These are phyloP conservation scores for Leishmania mexicana DNA, from an alignment of 208 protist species.

Conservation along the genomic window DNA sequence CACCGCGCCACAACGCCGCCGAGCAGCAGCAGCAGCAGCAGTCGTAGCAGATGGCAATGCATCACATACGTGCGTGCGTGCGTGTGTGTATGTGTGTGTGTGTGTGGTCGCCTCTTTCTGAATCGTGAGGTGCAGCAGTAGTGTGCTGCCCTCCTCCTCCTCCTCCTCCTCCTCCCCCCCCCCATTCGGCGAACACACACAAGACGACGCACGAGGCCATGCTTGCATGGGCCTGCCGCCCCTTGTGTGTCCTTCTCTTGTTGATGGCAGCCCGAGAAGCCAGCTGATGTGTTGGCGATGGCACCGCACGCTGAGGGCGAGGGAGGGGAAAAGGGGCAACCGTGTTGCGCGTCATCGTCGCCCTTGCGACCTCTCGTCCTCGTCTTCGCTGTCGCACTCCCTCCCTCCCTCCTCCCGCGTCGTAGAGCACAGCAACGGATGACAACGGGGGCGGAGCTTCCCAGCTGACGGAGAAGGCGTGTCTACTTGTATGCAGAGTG, in stretches of 20 bases:
- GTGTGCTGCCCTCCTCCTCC: too few relatives aligned
- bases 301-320: background rate
- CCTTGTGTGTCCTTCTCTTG: background rate
- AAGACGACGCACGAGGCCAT: background rate
- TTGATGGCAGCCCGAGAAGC: background rate
- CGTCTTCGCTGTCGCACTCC: background rate
- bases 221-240: background rate
- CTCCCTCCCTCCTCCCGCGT: too few relatives aligned
- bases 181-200: too few relatives aligned
- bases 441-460: too few relatives aligned
- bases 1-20: conserved; percentile 82
- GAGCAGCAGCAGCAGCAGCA: conserved; percentile 41
- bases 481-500: too few relatives aligned
- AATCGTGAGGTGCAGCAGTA: too few relatives aligned
- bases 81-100: background rate
- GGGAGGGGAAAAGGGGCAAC: background rate
- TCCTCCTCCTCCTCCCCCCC: too few relatives aligned
- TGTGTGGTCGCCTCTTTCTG: too few relatives aligned
- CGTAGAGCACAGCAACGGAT: too few relatives aligned
- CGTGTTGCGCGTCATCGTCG: background rate
- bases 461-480: too few relatives aligned
- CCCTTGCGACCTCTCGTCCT: background rate
- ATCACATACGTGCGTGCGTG: background rate
- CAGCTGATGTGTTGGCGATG: background rate
- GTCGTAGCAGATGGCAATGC: background rate